phyloP scores from a whole-genome alignment of 1,284 basidiomycete genomes.

The Cryptococcus sp. region DNA sequence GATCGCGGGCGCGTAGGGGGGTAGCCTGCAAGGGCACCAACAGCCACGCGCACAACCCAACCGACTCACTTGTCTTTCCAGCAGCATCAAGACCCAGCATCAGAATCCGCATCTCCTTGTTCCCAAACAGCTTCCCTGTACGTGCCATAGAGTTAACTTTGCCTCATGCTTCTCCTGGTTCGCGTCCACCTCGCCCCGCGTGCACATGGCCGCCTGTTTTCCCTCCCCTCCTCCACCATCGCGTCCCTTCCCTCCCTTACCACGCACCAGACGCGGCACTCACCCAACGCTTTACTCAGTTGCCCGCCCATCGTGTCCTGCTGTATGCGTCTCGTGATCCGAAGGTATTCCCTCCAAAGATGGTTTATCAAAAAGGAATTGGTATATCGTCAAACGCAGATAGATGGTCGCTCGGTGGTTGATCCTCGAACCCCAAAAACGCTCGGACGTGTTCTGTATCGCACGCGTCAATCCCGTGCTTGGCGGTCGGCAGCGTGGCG shows the following conservation, averaged over 20 bases:
- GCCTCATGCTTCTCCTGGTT: background rate
- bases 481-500: too few relatives aligned
- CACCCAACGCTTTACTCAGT: slow-evolving; percentile 49
- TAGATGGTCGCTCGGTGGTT: background rate
- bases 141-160: background rate
- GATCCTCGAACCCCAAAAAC: background rate
- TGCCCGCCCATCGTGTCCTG: slow-evolving; percentile 52
- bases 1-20: background rate
- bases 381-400: background rate
- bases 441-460: background rate
- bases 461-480: background rate
- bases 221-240: background rate
- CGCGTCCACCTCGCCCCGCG: background rate
- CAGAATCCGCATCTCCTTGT: slow-evolving; percentile 63
- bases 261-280: slow-evolving; percentile 14
- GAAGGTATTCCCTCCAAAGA: background rate
- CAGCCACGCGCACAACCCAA: background rate
- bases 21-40: background rate
- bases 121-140: slow-evolving; percentile 58
- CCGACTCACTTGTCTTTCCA: slow-evolving; percentile 77
- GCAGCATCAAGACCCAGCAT: slow-evolving; percentile 92
- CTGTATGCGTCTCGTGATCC: background rate
- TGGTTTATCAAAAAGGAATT: background rate
- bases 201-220: background rate
- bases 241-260: background rate